Evolutionary conservation across 2,329 filamentous ascomycete species (phyloP).

Genomic region (Huntiella decipiens): DNA sequence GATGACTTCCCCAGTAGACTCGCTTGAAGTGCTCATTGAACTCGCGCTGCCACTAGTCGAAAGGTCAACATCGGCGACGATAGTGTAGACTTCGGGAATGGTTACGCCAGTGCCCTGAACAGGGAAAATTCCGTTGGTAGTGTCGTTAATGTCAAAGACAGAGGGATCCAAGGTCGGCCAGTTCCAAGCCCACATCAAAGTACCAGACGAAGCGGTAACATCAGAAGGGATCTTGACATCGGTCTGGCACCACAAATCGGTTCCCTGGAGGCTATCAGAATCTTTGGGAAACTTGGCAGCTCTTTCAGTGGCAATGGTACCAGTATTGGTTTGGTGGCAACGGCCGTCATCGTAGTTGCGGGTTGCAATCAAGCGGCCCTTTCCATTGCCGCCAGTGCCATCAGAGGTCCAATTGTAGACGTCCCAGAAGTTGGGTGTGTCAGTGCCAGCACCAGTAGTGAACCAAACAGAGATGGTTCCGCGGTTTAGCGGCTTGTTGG

Average conservation of each 20-base stretch:
- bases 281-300: conserved; percentile 32
- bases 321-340: conserved; percentile 63
- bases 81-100: conserved; percentile 23
- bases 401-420: conserved; percentile 69
- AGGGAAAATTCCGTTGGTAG: conserved; percentile 22
- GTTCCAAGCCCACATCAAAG: conserved; percentile 93
- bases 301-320: conserved; percentile 38
- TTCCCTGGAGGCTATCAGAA: conserved; percentile 31
- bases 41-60: conserved; percentile 4
- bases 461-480: conserved; percentile 62
- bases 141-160: conserved; percentile 22
- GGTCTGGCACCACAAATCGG: conserved; percentile 60
- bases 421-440: conserved; percentile 31
- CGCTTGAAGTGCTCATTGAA: conserved; percentile 7
- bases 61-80: conserved; percentile 24
- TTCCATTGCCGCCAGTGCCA: conserved; percentile 61
- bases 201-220: conserved; percentile 40
- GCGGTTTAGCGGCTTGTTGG: conserved; percentile 42
- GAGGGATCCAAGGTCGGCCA: conserved; percentile 47
- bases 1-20: conserved; percentile 11
- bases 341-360: conserved; percentile 78
- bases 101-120: conserved; percentile 12
- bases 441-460: conserved; percentile 35
- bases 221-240: conserved; percentile 57
- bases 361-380: conserved; percentile 56